These are phyloP conservation scores for Xerocomellus dryophilus DNA, from an alignment of 768 basidiomycete genomes.

Conservation along the genomic window DNA sequence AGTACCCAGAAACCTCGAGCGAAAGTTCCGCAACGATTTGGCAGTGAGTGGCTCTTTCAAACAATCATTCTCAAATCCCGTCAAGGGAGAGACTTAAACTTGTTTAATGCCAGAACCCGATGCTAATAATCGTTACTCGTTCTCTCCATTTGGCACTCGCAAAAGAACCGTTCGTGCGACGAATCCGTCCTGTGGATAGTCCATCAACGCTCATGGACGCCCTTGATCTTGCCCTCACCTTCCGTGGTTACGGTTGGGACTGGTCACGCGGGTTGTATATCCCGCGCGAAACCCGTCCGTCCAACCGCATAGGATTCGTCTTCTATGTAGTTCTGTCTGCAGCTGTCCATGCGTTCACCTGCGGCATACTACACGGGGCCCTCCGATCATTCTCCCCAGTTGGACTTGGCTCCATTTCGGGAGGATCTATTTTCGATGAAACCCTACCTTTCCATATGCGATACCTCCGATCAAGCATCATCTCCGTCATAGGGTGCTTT, in stretches of 20 bases:
- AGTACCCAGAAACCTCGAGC: not conserved
- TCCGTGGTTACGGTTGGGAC: not conserved
- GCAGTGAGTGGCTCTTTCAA: not conserved
- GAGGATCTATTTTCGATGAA: not conserved
- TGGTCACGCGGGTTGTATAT: not conserved
- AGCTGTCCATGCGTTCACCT: not conserved
- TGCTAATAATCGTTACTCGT: not conserved
- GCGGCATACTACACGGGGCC: not conserved
- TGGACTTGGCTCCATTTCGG: not conserved
- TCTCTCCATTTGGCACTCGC: not conserved
- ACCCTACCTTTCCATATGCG: not conserved
- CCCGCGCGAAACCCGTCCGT: not conserved
- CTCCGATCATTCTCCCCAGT: not conserved
- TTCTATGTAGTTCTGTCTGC: not conserved
- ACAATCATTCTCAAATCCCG: not conserved
- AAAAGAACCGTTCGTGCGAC: not conserved
- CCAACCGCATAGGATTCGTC: not conserved
- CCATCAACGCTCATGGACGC: not conserved
- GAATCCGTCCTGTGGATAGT: not conserved
- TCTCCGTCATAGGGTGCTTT: not conserved
- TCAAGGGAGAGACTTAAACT: not conserved
- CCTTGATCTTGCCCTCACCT: not conserved
- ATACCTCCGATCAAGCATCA: not conserved
- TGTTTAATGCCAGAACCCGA: not conserved
- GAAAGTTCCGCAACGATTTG: not conserved